Evolutionary conservation across 495 filamentous ascomycete species (phyloP).

Genomic region (Hypoxylon perforatum): DNA sequence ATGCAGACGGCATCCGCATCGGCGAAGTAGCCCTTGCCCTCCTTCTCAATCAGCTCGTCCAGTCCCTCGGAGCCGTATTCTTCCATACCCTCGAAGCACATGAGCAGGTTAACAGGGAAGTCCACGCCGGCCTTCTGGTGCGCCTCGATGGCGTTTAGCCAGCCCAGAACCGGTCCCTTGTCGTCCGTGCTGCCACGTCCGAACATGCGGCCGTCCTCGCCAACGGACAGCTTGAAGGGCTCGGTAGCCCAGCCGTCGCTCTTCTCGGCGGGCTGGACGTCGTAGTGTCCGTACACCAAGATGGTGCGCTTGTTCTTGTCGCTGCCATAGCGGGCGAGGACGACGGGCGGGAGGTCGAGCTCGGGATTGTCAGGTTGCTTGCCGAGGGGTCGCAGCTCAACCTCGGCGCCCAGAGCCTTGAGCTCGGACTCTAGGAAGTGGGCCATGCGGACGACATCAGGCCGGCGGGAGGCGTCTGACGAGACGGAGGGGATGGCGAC

Average conservation of each 20-base stretch:
- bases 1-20: slow-evolving; percentile 98
- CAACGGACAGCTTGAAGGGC: slow-evolving; percentile 90
- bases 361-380: slow-evolving; percentile 90
- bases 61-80: slow-evolving; percentile 98
- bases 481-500: slow-evolving; percentile 97
- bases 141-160: slow-evolving; percentile 97
- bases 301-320: slow-evolving; percentile 94
- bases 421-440: slow-evolving; percentile 88
- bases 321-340: slow-evolving; percentile 90
- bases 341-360: slow-evolving; percentile 90
- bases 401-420: slow-evolving; percentile 81
- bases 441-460: slow-evolving; percentile 96
- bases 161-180: slow-evolving; percentile 97
- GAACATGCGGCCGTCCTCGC: slow-evolving; percentile 91
- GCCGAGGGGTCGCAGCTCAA: slow-evolving; percentile 84
- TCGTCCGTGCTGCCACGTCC: slow-evolving; percentile 97
- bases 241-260: slow-evolving; percentile 97
- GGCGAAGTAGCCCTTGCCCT: slow-evolving; percentile 91
- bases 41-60: slow-evolving; percentile 90
- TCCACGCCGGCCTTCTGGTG: slow-evolving; percentile 94
- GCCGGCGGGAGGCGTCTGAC: slow-evolving; percentile 85
- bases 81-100: slow-evolving; percentile 99
- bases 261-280: slow-evolving; percentile 94
- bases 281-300: slow-evolving; percentile 98
- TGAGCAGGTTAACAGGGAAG: slow-evolving; percentile 96